These are phyloP conservation scores for Magnaporthales sp. DNA, from an alignment of 2,329 filamentous ascomycete genomes.

Conservation along the genomic window DNA sequence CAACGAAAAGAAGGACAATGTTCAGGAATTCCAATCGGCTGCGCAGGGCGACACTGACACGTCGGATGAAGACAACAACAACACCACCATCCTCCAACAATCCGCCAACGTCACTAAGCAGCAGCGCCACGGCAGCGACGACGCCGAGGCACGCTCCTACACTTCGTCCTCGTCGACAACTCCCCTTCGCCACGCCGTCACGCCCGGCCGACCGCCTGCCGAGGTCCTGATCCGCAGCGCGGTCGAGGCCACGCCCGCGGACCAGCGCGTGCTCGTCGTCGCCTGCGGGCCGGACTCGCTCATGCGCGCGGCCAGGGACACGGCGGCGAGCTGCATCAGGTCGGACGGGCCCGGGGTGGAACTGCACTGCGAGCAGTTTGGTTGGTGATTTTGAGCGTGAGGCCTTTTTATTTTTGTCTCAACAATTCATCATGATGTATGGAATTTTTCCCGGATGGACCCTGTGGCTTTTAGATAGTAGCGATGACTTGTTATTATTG, in stretches of 20 bases:
- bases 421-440: not conserved
- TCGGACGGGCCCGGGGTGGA: slow-evolving; percentile 38
- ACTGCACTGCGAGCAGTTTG: slow-evolving; percentile 41
- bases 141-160: slow-evolving; percentile 4
- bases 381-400: slow-evolving; percentile 26
- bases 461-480: not conserved
- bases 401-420: not conserved
- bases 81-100: not conserved
- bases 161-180: slow-evolving; percentile 2
- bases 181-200: slow-evolving; percentile 19
- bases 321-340: slow-evolving; percentile 32
- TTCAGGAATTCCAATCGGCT: slow-evolving; percentile 8
- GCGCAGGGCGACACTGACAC: slow-evolving; percentile 11
- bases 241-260: slow-evolving; percentile 21
- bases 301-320: slow-evolving; percentile 33
- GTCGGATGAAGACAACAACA: not conserved
- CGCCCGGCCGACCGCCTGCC: slow-evolving; percentile 31
- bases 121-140: not conserved
- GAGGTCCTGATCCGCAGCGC: slow-evolving; percentile 27
- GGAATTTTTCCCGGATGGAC: not conserved
- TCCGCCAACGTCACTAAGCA: not conserved
- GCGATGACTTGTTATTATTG: not conserved
- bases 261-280: slow-evolving; percentile 33
- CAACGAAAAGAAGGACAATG: not conserved
- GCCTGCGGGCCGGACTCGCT: slow-evolving; percentile 38